phyloP scores from a whole-genome alignment of 1,284 basidiomycete genomes.

The Microbotryum intermedium region DNA sequence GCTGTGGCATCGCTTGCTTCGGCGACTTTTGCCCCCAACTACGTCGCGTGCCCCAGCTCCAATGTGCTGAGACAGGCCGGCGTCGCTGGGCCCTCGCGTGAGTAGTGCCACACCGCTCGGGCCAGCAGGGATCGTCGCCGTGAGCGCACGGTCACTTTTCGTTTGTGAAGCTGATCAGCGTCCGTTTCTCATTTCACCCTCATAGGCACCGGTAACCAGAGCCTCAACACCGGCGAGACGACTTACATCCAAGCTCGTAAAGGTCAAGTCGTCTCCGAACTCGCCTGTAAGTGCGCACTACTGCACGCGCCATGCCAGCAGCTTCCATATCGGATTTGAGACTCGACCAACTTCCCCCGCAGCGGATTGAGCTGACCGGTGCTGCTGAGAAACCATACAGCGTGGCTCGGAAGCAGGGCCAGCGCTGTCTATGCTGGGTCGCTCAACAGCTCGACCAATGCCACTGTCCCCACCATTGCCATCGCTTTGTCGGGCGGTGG shows the following conservation, averaged over 20 bases:
- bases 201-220: not conserved
- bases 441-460: not conserved
- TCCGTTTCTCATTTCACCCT: not conserved
- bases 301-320: too few relatives aligned
- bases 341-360: too few relatives aligned
- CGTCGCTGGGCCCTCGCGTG: not conserved
- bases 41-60: not conserved
- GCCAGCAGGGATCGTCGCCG: not conserved
- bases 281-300: not conserved
- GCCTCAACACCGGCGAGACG: not conserved
- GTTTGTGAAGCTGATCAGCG: not conserved
- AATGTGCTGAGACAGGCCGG: not conserved
- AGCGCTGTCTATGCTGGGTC: not conserved
- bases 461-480: not conserved
- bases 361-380: too few relatives aligned
- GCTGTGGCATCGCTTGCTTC: not conserved
- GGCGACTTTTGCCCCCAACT: not conserved
- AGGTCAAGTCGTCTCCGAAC: not conserved
- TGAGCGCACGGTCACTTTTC: not conserved
- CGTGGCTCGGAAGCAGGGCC: not conserved
- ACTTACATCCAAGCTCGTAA: not conserved
- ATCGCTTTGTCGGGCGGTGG: conserved; percentile 37
- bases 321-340: too few relatives aligned
- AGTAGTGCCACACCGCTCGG: too few relatives aligned
- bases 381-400: too few relatives aligned